phyloP scores from a whole-genome alignment of 208 protist genomes.

The Trypanosomatidae sp. region DNA sequence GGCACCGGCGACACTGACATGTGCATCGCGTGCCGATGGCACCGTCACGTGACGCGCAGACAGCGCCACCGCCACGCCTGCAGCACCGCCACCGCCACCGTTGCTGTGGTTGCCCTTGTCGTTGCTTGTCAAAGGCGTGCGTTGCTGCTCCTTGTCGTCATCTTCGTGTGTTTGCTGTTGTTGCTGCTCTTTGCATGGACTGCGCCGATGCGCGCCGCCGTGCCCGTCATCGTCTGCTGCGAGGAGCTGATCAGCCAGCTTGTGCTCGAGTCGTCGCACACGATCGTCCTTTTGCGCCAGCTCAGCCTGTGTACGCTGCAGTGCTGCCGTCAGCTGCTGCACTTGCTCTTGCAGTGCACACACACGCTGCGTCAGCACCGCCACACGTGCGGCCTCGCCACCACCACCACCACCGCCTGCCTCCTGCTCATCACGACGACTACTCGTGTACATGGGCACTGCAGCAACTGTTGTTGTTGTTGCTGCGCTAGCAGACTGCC shows the following conservation, averaged over 20 bases:
- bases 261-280: constrained; percentile 67
- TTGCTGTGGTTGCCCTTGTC: neutral
- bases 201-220: neutral
- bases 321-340: constrained; percentile 10
- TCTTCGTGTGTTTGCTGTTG: neutral
- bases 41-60: constrained; percentile 22
- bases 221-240: neutral
- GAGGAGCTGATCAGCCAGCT: constrained; percentile 48
- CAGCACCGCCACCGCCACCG: too few relatives aligned
- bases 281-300: constrained; percentile 44
- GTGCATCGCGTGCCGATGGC: too few relatives aligned
- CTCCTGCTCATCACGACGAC: neutral
- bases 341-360: constrained; percentile 30
- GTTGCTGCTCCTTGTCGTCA: too few relatives aligned
- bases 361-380: constrained; percentile 9
- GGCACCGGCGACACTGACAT: too few relatives aligned
- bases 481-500: too few relatives aligned
- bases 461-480: too few relatives aligned
- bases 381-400: neutral
- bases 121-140: too few relatives aligned
- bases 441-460: too few relatives aligned
- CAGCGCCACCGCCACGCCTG: constrained; percentile 5
- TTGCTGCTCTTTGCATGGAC: constrained; percentile 1
- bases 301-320: constrained; percentile 26
- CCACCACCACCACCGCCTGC: constrained; percentile 2